Conservation (phyloP, 139 green algal genomes). For the Chlamydomonas schloesseri region DNA sequence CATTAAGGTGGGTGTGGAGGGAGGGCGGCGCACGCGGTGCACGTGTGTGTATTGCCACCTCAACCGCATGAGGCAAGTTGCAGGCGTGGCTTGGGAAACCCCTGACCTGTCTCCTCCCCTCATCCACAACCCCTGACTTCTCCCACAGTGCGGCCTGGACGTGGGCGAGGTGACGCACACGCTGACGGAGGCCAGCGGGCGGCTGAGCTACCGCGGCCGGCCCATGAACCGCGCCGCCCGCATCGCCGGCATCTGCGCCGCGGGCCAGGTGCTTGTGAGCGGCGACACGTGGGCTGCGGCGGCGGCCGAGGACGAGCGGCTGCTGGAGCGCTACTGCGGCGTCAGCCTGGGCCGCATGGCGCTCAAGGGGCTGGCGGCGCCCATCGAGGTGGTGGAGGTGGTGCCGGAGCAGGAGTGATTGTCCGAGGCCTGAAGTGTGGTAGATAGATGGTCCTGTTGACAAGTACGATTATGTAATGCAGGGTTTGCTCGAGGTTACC, state of each 20-base stretch:
- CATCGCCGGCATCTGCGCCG: conserved; percentile 28
- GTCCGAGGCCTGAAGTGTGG: too few species aligned
- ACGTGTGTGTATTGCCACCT: too few species aligned
- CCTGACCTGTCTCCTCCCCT: too few species aligned
- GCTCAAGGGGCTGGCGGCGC: conserved; percentile 34
- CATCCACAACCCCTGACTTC: too few species aligned
- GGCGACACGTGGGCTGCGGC: conserved; percentile 14
- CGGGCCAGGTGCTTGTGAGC: conserved; percentile 44
- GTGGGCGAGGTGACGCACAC: background rate
- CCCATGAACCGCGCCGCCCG: conserved; percentile 57
- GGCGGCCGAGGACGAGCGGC: background rate
- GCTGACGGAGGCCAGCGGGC: conserved; percentile 33
- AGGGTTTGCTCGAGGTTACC: too few species aligned
- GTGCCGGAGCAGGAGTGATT: too few species aligned
- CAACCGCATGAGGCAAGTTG: too few species aligned
- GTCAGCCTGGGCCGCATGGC: conserved; percentile 5
- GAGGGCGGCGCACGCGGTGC: too few species aligned
- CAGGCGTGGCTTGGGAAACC: too few species aligned
- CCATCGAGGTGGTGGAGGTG: conserved; percentile 22
- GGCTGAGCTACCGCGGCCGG: conserved; percentile 46
- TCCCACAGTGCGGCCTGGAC: conserved; percentile 12
- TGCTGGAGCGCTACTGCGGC: background rate
- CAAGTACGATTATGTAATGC: too few species aligned
- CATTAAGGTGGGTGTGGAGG: too few species aligned
- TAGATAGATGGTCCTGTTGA: too few species aligned